phyloP scores from a whole-genome alignment of 306 rosid species.

The Cajanus cajan region DNA sequence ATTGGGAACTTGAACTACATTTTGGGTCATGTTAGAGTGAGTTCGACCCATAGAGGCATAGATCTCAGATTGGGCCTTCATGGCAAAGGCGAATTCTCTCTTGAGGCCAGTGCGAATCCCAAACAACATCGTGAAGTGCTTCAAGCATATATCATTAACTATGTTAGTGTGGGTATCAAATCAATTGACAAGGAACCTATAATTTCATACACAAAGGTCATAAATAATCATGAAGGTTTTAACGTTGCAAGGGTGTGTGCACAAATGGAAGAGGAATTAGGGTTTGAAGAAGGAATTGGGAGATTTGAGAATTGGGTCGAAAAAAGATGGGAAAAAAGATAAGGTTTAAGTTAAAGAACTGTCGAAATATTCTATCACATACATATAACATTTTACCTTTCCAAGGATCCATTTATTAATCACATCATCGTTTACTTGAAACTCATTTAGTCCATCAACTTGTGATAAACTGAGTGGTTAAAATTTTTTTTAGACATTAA shows the following conservation, averaged over 20 bases:
- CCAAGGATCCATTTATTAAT: too few species aligned
- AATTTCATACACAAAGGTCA: not conserved
- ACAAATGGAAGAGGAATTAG: not conserved
- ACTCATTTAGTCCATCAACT: too few species aligned
- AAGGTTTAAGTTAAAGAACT: too few species aligned
- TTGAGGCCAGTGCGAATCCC: slow-evolving; percentile 46
- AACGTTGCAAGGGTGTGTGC: not conserved
- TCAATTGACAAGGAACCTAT: not conserved
- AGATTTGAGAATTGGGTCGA: not conserved
- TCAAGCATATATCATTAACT: slow-evolving; percentile 59
- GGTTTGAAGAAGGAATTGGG: slow-evolving; percentile 1
- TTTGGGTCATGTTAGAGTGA: slow-evolving; percentile 36
- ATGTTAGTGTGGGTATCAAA: slow-evolving; percentile 25
- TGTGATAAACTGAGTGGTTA: too few species aligned
- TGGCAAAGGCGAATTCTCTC: slow-evolving; percentile 67
- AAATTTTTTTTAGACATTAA: too few species aligned
- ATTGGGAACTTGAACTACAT: slow-evolving; percentile 9
- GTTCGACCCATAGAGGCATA: slow-evolving; percentile 56
- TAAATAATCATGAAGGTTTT: not conserved
- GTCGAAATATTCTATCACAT: too few species aligned
- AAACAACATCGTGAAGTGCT: slow-evolving; percentile 40
- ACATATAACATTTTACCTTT: too few species aligned
- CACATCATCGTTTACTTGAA: too few species aligned
- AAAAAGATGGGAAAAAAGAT: too few species aligned
- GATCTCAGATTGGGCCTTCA: slow-evolving; percentile 61